Base-by-base conservation (phyloP, 2,329 filamentous ascomycete genomes). In the Calonectria montana region DNA sequence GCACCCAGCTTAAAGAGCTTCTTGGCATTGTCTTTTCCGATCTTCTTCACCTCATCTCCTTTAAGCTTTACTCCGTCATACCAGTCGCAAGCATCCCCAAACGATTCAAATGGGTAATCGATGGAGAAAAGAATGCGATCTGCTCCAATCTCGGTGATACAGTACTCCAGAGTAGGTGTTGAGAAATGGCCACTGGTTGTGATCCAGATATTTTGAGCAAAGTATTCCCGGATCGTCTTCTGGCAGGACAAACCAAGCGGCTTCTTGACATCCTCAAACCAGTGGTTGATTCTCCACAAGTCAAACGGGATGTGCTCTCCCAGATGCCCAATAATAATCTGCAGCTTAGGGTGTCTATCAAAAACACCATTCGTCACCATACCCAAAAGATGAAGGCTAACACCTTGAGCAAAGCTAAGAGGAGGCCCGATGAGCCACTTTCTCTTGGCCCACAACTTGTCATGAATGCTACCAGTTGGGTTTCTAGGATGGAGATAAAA, bases 401-500 rank as follows among this genome's bases (percentile, higher is more conserved):
- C 89, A 7, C 87, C 90, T 0, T 91, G 87, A 3, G 89, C 89
- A 62, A 92, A 91, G 67, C 84, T 87, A 8, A 91, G 84, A 0
- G 90, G 89, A 1, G 90, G 89, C 0, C 91, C 91, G 53, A 92
- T 82, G 31, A 92, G 86, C 86, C 87, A 92, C 77, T 88, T 88
- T 25, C 90, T 85, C 75, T 91, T 85, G 1, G 87, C 87, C 85
- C 87, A 92, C 27, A 91, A 85, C 77, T 89, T 89, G 5, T 91
- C 88, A 75, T 88, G 84, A 67, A 91, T 86, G 21, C 84, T 85
- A 8, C 89, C 90, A 0, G 88, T 89, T 1, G 91, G 89, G 74
- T 88, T 87, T 59, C 88, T 84, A 0, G 91, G 91, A 79, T 93
- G 91, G 1, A 93, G 84, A 76, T 93, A 93, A 61, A 93, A 86